Evolutionary conservation across 1,284 basidiomycete genomes (phyloP).

Genomic region (Trichosporon asahii): DNA sequence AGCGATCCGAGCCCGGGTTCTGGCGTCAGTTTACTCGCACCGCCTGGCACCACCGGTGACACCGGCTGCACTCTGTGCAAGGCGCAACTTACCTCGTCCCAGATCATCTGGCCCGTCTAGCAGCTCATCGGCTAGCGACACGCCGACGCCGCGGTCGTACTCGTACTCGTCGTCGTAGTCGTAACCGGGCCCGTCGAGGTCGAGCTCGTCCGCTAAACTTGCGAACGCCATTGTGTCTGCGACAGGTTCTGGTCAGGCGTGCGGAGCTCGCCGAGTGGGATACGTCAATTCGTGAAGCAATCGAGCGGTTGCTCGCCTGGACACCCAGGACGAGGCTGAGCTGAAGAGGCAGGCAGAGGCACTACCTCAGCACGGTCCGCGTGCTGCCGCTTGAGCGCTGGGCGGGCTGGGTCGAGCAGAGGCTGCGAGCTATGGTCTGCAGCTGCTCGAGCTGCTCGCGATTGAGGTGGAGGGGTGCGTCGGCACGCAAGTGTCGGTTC

Average conservation of each 20-base stretch:
- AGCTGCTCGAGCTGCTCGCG: too few relatives aligned
- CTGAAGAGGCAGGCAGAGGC: neutral
- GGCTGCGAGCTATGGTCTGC: neutral
- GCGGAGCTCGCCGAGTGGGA: neutral
- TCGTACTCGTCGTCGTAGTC: neutral
- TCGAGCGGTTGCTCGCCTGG: neutral
- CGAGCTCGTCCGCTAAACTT: slow-evolving; percentile 23
- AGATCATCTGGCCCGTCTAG: neutral
- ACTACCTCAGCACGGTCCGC: neutral
- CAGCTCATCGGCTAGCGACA: slow-evolving; percentile 10
- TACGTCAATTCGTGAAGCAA: too few relatives aligned
- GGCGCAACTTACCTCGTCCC: slow-evolving; percentile 4
- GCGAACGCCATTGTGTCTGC: slow-evolving; percentile 18
- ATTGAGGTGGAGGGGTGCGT: neutral
- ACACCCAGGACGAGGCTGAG: neutral
- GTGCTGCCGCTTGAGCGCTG: neutral
- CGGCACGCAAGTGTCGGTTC: neutral
- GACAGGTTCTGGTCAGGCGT: neutral
- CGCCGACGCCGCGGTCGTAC: neutral
- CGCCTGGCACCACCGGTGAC: neutral
- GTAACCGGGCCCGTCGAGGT: slow-evolving; percentile 13
- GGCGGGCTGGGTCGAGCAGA: neutral
- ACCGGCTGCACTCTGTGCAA: neutral
- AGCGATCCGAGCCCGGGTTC: slow-evolving; percentile 9
- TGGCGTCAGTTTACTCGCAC: neutral